Percentiles rank a stretch among this genome's conserved stretches.
Conservation (phyloP, 441 rosid species). For the Brassica hybrid region DNA sequence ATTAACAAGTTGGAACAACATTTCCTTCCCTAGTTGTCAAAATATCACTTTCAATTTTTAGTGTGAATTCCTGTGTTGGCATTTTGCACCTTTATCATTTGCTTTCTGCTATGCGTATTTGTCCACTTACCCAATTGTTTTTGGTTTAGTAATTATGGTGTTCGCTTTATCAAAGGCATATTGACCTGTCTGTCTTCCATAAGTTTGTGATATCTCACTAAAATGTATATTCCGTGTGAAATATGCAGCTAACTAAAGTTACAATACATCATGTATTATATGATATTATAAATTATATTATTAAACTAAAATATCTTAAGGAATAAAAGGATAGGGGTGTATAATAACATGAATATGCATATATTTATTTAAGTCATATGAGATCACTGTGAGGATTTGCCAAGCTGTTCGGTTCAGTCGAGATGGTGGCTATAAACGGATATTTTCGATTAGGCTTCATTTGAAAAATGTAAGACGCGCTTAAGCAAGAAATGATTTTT, state of each 20-base stretch:
- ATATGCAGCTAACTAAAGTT: too few relatives aligned
- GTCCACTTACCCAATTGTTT: constrained; percentile 11
- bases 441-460: background rate
- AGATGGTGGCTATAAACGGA: background rate
- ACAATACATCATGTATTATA: background rate
- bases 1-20: background rate
- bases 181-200: constrained; percentile 18
- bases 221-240: background rate
- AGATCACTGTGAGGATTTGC: constrained; percentile 15
- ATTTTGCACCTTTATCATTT: background rate
- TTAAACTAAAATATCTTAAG: background rate
- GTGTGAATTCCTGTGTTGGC: constrained; percentile 16
- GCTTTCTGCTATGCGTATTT: constrained; percentile 8
- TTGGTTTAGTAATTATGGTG: background rate
- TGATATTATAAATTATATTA: background rate
- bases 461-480: background rate
- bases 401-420: background rate
- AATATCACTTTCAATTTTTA: background rate
- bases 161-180: constrained; percentile 14
- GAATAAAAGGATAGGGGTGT: background rate
- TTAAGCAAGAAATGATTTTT: background rate
- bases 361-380: constrained; percentile 2
- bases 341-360: background rate
- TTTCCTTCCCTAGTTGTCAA: background rate
- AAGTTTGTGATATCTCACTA: background rate